Evolutionary conservation across 352 stramenopile genomes (phyloP).

Genomic region (Phytophthora citrophthora): DNA sequence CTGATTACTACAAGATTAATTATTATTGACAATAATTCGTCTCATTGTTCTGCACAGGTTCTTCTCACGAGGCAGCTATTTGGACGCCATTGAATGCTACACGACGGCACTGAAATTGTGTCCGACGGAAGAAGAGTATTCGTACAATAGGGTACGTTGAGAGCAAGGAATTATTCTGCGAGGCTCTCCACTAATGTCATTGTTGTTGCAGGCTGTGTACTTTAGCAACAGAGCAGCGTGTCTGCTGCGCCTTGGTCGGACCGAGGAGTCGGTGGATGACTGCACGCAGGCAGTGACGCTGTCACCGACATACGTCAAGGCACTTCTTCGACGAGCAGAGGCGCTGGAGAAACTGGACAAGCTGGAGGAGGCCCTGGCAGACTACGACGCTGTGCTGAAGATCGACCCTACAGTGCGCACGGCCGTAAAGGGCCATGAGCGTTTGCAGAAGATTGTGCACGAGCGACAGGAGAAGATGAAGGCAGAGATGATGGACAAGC

Average conservation of each 20-base stretch:
- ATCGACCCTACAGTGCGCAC: conserved; percentile 88
- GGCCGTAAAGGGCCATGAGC: conserved; percentile 60
- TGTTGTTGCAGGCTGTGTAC: conserved; percentile 70
- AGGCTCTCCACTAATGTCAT: background rate
- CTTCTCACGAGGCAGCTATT: conserved; percentile 68
- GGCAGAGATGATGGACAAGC: conserved; percentile 95
- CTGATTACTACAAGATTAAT: background rate
- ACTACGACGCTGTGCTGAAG: conserved; percentile 92
- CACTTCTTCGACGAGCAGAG: conserved; percentile 91
- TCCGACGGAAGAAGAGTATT: conserved; percentile 73
- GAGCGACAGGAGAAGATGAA: conserved; percentile 99
- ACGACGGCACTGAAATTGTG: conserved; percentile 83
- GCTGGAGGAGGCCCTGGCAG: conserved; percentile 92
- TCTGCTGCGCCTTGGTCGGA: conserved; percentile 66
- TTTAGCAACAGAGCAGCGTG: conserved; percentile 88
- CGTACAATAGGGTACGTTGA: conserved; percentile 71
- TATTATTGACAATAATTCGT: too few species aligned
- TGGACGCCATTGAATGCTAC: conserved; percentile 89
- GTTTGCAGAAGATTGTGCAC: conserved; percentile 91
- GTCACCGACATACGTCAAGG: conserved; percentile 97
- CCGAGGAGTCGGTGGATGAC: conserved; percentile 94
- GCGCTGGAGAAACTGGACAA: conserved; percentile 94
- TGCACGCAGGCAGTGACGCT: conserved; percentile 94
- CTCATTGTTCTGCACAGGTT: conserved; percentile 42
- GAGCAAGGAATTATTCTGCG: background rate